Evolutionary conservation across 306 rosid species (phyloP).

Genomic region (Malus asiatica): DNA sequence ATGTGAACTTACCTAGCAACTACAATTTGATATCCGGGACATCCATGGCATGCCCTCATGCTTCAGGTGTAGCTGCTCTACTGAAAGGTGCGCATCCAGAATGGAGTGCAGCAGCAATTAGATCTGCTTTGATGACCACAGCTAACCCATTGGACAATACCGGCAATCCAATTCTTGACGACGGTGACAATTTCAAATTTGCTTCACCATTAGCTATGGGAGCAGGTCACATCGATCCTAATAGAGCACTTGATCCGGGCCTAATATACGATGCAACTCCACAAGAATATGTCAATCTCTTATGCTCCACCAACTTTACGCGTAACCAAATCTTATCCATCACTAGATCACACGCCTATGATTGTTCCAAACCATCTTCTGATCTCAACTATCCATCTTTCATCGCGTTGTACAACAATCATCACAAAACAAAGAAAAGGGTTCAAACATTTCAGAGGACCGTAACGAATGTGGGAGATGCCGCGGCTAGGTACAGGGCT

Average conservation of each 20-base stretch:
- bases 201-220: slow-evolving; percentile 49
- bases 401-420: slow-evolving; percentile 1
- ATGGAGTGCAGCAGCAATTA: slow-evolving; percentile 48
- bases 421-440: background rate
- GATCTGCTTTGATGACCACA: slow-evolving; percentile 47
- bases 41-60: slow-evolving; percentile 58
- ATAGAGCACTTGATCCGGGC: slow-evolving; percentile 48
- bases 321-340: slow-evolving; percentile 24
- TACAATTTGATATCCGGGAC: slow-evolving; percentile 45
- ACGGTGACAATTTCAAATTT: slow-evolving; percentile 5
- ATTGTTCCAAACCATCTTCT: slow-evolving; percentile 28
- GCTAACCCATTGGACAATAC: slow-evolving; percentile 40
- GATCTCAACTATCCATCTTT: slow-evolving; percentile 53
- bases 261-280: slow-evolving; percentile 40
- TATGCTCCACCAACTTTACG: slow-evolving; percentile 28
- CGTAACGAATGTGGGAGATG: slow-evolving; percentile 44
- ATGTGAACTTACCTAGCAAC: slow-evolving; percentile 13
- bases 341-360: slow-evolving; percentile 27
- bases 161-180: slow-evolving; percentile 22
- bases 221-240: slow-evolving; percentile 41
- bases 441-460: slow-evolving; percentile 25
- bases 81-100: slow-evolving; percentile 34
- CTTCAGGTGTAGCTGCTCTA: slow-evolving; percentile 37
- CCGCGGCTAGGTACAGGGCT: slow-evolving; percentile 11
- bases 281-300: slow-evolving; percentile 44